Percentiles rank a stretch among this genome's conserved stretches.
Conservation (phyloP, 352 stramenopile species). For the Pythium plurisporium region DNA sequence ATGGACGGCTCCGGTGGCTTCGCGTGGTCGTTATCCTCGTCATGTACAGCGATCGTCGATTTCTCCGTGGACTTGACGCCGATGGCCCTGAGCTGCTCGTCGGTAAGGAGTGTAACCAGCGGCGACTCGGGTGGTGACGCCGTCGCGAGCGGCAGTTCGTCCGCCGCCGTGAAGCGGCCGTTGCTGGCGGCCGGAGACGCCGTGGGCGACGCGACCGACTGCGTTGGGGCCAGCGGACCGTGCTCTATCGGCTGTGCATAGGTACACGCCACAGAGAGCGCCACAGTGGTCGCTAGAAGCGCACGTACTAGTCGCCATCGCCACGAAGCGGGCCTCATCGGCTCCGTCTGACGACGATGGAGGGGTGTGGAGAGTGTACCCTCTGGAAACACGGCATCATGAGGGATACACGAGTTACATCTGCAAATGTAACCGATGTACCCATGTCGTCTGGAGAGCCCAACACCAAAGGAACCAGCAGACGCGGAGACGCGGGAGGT, state of each 20-base stretch:
- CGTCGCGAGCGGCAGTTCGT: constrained; percentile 16
- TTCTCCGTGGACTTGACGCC: constrained; percentile 17
- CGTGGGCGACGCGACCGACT: neutral
- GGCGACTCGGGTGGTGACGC: neutral
- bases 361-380: too few relatives aligned
- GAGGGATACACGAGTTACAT: too few relatives aligned
- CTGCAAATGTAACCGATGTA: too few relatives aligned
- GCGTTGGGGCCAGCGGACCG: neutral
- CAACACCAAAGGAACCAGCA: too few relatives aligned
- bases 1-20: neutral
- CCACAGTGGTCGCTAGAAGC: neutral
- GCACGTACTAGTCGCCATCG: too few relatives aligned
- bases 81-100: constrained; percentile 27
- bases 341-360: too few relatives aligned
- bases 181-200: neutral
- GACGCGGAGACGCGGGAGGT: too few relatives aligned
- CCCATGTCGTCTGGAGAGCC: too few relatives aligned
- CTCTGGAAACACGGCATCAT: too few relatives aligned
- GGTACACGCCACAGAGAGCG: neutral
- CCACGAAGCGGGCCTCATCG: too few relatives aligned
- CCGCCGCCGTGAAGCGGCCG: constrained; percentile 13
- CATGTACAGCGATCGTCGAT: neutral
- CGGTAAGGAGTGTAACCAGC: constrained; percentile 17
- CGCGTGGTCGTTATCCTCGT: neutral
- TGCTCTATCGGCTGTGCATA: neutral